Conservation (phyloP, 2,329 filamentous ascomycete species). For the Pseudogymnoascus sp. region DNA sequence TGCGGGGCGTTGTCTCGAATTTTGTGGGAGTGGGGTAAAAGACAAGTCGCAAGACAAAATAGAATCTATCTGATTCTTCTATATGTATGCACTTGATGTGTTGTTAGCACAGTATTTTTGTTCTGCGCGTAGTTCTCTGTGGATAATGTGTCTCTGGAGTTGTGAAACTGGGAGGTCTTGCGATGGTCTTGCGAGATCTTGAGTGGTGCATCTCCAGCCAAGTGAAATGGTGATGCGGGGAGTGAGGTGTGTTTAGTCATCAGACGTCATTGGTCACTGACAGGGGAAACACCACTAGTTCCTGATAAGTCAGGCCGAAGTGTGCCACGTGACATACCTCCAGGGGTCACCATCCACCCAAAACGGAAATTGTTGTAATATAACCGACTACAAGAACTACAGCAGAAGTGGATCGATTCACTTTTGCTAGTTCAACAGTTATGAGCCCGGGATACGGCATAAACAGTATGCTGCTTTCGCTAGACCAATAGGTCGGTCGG, state of each 20-base stretch:
- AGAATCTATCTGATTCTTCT: not conserved
- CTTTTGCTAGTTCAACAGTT: too few relatives aligned
- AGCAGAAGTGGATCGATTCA: too few relatives aligned
- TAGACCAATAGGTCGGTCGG: too few relatives aligned
- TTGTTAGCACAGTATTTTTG: not conserved
- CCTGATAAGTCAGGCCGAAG: not conserved
- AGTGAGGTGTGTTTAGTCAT: slow-evolving; percentile 1
- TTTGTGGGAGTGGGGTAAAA: not conserved
- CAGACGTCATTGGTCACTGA: not conserved
- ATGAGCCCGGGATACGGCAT: too few relatives aligned
- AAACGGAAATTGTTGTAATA: too few relatives aligned
- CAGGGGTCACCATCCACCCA: not conserved
- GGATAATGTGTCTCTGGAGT: not conserved
- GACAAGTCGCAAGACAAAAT: not conserved
- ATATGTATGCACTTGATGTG: not conserved
- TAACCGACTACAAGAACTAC: too few relatives aligned
- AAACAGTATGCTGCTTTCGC: too few relatives aligned
- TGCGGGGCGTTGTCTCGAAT: not conserved
- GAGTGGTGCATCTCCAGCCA: not conserved
- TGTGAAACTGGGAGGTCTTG: slow-evolving; percentile 1
- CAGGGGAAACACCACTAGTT: not conserved
- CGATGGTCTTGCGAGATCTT: not conserved
- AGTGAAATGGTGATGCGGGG: slow-evolving; percentile 7
- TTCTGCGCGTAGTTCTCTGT: not conserved
- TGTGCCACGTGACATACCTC: not conserved